These are phyloP conservation scores for Suillus brevipes DNA, from an alignment of 768 basidiomycete genomes.

Conservation along the genomic window DNA sequence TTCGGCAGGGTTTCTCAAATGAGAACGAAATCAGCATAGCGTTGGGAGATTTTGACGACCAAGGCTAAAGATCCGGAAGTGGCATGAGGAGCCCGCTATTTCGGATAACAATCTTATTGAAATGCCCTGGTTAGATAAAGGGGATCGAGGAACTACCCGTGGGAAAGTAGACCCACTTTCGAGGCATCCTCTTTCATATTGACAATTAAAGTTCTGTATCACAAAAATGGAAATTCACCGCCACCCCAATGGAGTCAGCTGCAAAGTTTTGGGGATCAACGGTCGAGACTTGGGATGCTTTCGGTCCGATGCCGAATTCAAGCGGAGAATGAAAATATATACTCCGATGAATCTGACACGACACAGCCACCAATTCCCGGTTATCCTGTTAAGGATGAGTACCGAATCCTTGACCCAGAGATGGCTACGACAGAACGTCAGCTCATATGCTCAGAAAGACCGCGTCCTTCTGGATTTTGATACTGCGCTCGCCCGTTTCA, in stretches of 20 bases:
- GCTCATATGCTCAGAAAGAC: conserved; percentile 54
- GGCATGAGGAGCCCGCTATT: conserved; percentile 25
- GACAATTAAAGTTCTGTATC: conserved; percentile 21
- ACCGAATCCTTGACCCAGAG: conserved; percentile 39
- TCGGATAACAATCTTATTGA: conserved; percentile 33
- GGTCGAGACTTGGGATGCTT: neutral
- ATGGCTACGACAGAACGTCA: conserved; percentile 70
- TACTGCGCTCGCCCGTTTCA: conserved; percentile 50
- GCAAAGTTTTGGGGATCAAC: conserved; percentile 3
- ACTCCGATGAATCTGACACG: neutral
- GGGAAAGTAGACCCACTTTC: conserved; percentile 17
- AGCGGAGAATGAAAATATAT: neutral
- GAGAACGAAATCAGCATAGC: conserved; percentile 17
- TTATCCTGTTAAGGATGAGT: conserved; percentile 22
- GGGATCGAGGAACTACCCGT: conserved; percentile 25
- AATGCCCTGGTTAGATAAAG: conserved; percentile 33
- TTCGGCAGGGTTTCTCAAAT: conserved; percentile 28
- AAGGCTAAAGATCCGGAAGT: conserved; percentile 52
- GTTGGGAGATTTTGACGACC: conserved; percentile 10
- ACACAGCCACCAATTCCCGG: neutral
- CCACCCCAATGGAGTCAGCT: conserved; percentile 47
- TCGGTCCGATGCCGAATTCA: neutral
- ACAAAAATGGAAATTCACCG: conserved; percentile 49
- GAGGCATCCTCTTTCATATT: conserved; percentile 18
- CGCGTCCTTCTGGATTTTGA: conserved; percentile 67